These are phyloP conservation scores for Curvularia sp. DNA, from an alignment of 2,329 filamentous ascomycete species.

Conservation along the genomic window DNA sequence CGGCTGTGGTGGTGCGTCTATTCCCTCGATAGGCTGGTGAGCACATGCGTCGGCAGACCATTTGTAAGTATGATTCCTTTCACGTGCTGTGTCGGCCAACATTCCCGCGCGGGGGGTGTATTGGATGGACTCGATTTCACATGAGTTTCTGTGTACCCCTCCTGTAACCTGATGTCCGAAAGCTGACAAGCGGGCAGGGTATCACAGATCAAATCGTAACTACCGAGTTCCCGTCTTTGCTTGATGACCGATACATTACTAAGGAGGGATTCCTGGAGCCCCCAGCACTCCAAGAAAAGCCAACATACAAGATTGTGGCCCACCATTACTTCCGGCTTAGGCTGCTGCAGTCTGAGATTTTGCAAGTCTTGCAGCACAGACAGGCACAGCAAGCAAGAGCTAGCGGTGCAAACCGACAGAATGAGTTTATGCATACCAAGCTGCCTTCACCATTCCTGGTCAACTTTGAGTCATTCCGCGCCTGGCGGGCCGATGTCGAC, in stretches of 20 bases:
- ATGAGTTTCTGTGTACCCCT: neutral
- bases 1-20: slow-evolving; percentile 98
- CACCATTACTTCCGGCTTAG: slow-evolving; percentile 92
- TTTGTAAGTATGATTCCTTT: slow-evolving; percentile 60
- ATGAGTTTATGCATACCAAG: slow-evolving; percentile 77
- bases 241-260: slow-evolving; percentile 90
- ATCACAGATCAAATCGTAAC: slow-evolving; percentile 97
- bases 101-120: too few relatives aligned
- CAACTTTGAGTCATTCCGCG: slow-evolving; percentile 82
- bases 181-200: slow-evolving; percentile 48
- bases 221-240: slow-evolving; percentile 86
- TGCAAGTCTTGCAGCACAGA: slow-evolving; percentile 91
- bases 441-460: slow-evolving; percentile 85
- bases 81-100: neutral
- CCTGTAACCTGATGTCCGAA: neutral
- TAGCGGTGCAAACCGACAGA: slow-evolving; percentile 67
- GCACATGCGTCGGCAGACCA: slow-evolving; percentile 88
- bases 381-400: slow-evolving; percentile 81
- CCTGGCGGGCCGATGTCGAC: slow-evolving; percentile 89
- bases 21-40: slow-evolving; percentile 91
- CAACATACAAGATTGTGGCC: slow-evolving; percentile 89
- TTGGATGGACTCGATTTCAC: neutral
- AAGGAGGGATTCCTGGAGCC: slow-evolving; percentile 73
- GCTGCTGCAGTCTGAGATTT: slow-evolving; percentile 89
- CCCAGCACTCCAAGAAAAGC: slow-evolving; percentile 62